A percentile compares a stretch with the other conserved stretches of the same genome.
phyloP scores from a whole-genome alignment of 2,329 filamentous ascomycete genomes.

The Aspergillus ruber region DNA sequence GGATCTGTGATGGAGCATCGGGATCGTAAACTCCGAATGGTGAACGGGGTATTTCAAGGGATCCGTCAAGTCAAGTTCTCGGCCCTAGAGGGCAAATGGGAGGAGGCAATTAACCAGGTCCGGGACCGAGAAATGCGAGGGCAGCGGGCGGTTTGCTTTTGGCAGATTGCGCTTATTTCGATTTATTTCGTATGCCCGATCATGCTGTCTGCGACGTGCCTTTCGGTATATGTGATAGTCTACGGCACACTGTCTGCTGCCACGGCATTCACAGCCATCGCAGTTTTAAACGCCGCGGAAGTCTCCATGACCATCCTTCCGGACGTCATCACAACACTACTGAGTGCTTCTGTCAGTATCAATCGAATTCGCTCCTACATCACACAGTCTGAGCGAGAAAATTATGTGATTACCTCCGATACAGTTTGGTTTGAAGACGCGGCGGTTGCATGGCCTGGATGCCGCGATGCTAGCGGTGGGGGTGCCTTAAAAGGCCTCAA shows the following conservation, averaged over 20 bases:
- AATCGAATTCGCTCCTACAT: slow-evolving; percentile 64
- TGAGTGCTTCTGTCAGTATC: slow-evolving; percentile 64
- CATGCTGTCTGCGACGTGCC: slow-evolving; percentile 61
- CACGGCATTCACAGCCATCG: slow-evolving; percentile 69
- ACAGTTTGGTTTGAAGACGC: slow-evolving; percentile 61
- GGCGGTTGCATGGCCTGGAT: slow-evolving; percentile 42
- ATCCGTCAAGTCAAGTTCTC: slow-evolving; percentile 80
- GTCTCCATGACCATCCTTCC: slow-evolving; percentile 63
- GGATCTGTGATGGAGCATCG: slow-evolving; percentile 66
- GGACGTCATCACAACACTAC: slow-evolving; percentile 59
- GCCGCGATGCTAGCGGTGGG: neutral
- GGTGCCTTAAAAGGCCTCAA: slow-evolving; percentile 46
- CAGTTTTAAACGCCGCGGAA: slow-evolving; percentile 64
- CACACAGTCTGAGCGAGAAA: slow-evolving; percentile 31
- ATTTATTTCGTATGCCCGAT: slow-evolving; percentile 68
- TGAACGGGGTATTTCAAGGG: slow-evolving; percentile 67
- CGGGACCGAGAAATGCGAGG: slow-evolving; percentile 61
- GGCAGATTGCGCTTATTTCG: slow-evolving; percentile 55
- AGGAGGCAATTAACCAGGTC: slow-evolving; percentile 58
- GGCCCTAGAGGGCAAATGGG: slow-evolving; percentile 67
- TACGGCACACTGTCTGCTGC: slow-evolving; percentile 59
- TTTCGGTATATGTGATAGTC: slow-evolving; percentile 59
- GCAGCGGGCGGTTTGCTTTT: slow-evolving; percentile 59
- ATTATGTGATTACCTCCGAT: slow-evolving; percentile 39
- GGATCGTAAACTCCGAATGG: slow-evolving; percentile 64